Base-by-base conservation (phyloP, 495 filamentous ascomycete species). In the Neurospora discreta region DNA sequence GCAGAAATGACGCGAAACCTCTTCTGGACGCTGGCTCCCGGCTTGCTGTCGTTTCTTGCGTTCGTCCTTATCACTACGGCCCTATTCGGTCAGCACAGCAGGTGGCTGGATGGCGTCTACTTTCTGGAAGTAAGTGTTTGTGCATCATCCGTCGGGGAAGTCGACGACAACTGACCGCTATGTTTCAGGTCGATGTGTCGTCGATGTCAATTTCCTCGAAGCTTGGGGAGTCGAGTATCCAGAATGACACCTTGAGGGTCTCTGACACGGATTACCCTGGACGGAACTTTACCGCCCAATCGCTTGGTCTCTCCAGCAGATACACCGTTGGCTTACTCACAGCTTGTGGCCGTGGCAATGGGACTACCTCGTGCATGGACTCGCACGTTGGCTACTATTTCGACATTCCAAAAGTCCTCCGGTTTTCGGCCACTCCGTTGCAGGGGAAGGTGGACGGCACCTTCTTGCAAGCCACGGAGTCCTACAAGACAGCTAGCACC, bases 281-380 rank as follows among this genome's bases (percentile, higher is more conserved):
- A 36, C 68, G 70, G 0, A 68, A 72, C 71, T 40, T 68, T 11
- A 82, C 76, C 38, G 74, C 80, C 36, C 23, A 75, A 3, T 75
- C 74, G 7, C 73, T 83, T n/a, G 77, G 78, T 11, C 73, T 81
- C 68, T 74, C 80, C 6, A 39, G 70, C n/a, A 74, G 58, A 26
- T 81, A 80, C 72, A 78, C 75, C 41, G 70, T 82, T 65, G 74
- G 74, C 33, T 75, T 83, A 11, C 71, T 83, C 46, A 79, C 82
- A 10, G 69, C 78, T 8, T 83, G 82, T 71, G 75, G 72, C 15
- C 73, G 74, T n/a, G 58, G 73, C 65, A 72, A 75, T 23, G 74
- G 73, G 8, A 60, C 69, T 42, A 38, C 75, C 15, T 68, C 72
- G 5, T 84, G 82, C 78, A 60, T 73, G 16, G 11, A 70, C 11